Percentiles rank a stretch among this genome's conserved stretches.
These are phyloP conservation scores for Cardamine chenopodiifolia DNA, from an alignment of 345 rosid species.

Conservation along the genomic window DNA sequence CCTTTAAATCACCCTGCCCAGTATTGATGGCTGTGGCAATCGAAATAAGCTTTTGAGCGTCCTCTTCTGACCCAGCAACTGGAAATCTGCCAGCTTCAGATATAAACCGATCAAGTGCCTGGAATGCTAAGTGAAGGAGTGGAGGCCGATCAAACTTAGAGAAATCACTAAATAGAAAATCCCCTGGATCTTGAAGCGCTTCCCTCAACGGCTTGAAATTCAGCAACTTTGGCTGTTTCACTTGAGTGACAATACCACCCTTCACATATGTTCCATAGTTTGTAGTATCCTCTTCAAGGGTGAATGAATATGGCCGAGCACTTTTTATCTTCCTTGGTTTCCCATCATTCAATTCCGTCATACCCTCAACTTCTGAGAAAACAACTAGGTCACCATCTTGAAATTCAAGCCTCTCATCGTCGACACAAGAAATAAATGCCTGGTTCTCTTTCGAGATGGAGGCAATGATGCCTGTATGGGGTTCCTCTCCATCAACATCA, in stretches of 20 bases:
- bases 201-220: slow-evolving; percentile 87
- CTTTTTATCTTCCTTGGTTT: slow-evolving; percentile 88
- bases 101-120: slow-evolving; percentile 81
- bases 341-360: slow-evolving; percentile 94
- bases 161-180: slow-evolving; percentile 92
- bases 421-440: slow-evolving; percentile 89
- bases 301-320: slow-evolving; percentile 85
- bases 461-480: slow-evolving; percentile 93
- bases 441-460: slow-evolving; percentile 88
- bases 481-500: slow-evolving; percentile 97
- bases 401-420: slow-evolving; percentile 95
- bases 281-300: slow-evolving; percentile 85
- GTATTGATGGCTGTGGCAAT: slow-evolving; percentile 66
- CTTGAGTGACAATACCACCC: slow-evolving; percentile 98
- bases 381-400: slow-evolving; percentile 95
- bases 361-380: slow-evolving; percentile 95
- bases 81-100: slow-evolving; percentile 77
- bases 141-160: slow-evolving; percentile 93
- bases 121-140: slow-evolving; percentile 89
- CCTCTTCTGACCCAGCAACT: slow-evolving; percentile 88
- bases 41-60: slow-evolving; percentile 76
- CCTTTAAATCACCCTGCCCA: slow-evolving; percentile 66
- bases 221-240: slow-evolving; percentile 82
- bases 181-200: slow-evolving; percentile 91
- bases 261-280: slow-evolving; percentile 62